Conservation (phyloP, 2,329 filamentous ascomycete species). For the Beauveria sp. region DNA sequence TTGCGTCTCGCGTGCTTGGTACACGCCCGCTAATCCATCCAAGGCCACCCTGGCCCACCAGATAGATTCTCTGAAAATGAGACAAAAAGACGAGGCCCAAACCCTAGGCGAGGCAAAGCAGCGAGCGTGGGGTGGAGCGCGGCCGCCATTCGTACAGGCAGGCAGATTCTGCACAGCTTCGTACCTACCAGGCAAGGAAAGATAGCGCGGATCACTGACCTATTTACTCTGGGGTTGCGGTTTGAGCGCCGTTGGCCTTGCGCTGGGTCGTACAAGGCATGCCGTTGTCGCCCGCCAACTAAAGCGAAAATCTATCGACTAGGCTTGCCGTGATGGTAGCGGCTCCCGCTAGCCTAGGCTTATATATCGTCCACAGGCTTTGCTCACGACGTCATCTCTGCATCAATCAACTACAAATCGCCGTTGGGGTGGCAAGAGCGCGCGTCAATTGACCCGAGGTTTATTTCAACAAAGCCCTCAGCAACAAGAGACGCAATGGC, state of each 20-base stretch:
- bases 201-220: neutral
- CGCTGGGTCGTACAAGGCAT: neutral
- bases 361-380: neutral
- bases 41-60: neutral
- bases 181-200: neutral
- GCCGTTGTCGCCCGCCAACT: neutral
- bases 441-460: neutral
- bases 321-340: neutral
- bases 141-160: neutral
- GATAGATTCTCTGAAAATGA: neutral
- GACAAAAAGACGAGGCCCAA: neutral
- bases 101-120: neutral
- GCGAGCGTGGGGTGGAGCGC: neutral
- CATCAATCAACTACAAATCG: too few species aligned
- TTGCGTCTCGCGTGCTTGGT: neutral
- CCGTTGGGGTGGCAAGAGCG: neutral
- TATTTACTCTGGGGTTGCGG: neutral
- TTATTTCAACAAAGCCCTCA: neutral
- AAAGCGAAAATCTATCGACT: slow-evolving; percentile 4
- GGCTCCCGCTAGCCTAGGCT: slow-evolving; percentile 1
- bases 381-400: neutral
- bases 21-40: neutral
- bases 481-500: neutral
- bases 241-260: slow-evolving; percentile 1
- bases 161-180: too few species aligned